These are phyloP conservation scores for Solanum medicagineum DNA, from an alignment of 257 asterid genomes.

Conservation along the genomic window DNA sequence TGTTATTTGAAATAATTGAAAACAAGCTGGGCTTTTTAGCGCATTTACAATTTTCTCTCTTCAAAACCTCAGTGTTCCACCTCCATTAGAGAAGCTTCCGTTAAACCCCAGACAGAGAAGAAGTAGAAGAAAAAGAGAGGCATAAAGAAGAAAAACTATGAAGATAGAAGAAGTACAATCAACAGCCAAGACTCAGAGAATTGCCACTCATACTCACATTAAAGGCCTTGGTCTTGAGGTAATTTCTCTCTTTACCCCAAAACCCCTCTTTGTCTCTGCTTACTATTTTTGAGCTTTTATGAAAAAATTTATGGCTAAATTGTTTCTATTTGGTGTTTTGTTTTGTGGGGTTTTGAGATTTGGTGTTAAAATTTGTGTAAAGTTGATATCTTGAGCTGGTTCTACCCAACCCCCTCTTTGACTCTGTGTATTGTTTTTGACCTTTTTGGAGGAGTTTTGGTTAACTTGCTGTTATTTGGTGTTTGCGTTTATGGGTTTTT, in stretches of 20 bases:
- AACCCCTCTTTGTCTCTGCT: background rate
- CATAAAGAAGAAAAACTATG: constrained; percentile 1
- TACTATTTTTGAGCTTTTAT: background rate
- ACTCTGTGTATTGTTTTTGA: background rate
- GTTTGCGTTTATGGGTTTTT: no score
- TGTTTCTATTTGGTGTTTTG: background rate
- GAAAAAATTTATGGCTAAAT: background rate
- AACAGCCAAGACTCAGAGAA: constrained; percentile 32
- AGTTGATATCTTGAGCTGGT: background rate
- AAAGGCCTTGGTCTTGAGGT: constrained; percentile 56
- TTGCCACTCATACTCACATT: constrained; percentile 43
- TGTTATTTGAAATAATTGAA: background rate
- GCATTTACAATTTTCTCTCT: background rate
- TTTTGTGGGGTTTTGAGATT: background rate
- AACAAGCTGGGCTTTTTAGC: background rate
- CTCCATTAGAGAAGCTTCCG: background rate
- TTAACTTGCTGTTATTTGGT: no score
- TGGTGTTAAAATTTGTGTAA: background rate
- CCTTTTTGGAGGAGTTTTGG: no score
- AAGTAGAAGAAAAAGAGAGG: background rate
- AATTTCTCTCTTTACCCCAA: background rate
- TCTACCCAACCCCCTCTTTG: background rate
- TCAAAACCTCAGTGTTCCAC: background rate
- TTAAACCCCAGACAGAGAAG: background rate
- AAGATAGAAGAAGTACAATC: constrained; percentile 47